These are phyloP conservation scores for Pouteria glomerata DNA, from an alignment of 148 eudicot genomes.

Conservation along the genomic window DNA sequence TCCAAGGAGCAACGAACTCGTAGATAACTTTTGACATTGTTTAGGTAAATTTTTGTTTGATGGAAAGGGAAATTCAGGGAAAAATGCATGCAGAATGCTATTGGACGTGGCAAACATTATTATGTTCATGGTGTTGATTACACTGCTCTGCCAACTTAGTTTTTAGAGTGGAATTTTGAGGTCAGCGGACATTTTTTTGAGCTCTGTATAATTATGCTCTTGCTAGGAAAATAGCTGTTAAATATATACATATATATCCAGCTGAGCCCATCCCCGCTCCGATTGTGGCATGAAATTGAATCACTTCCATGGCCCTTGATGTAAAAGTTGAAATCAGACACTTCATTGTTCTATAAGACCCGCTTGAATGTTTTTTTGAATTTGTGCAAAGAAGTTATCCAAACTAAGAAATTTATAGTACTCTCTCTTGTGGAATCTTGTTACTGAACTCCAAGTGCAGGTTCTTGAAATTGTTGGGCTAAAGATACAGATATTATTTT, in stretches of 20 bases:
- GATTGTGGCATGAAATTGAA: background rate
- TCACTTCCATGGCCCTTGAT: background rate
- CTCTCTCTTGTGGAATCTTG: too few species aligned
- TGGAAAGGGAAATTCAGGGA: slow-evolving; percentile 6
- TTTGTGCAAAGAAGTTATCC: too few species aligned
- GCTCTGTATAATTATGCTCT: slow-evolving; percentile 7
- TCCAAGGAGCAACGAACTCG: slow-evolving; percentile 41
- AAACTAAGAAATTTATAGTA: too few species aligned
- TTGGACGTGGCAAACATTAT: slow-evolving; percentile 1
- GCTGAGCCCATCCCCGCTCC: background rate
- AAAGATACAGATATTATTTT: too few species aligned
- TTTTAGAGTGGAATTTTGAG: slow-evolving; percentile 4
- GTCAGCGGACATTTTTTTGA: slow-evolving; percentile 7
- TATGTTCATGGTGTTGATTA: background rate
- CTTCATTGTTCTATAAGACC: too few species aligned
- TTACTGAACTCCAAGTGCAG: too few species aligned
- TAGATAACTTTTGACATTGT: slow-evolving; percentile 33
- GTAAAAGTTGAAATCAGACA: too few species aligned
- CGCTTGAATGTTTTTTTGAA: too few species aligned
- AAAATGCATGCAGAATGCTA: background rate
- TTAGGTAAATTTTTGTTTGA: background rate
- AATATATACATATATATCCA: background rate
- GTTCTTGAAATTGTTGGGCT: too few species aligned
- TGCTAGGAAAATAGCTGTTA: background rate
- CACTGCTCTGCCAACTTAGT: background rate